Base-by-base conservation (phyloP, 805 yeast genomes). In the Saccharomycopsis sp. region DNA sequence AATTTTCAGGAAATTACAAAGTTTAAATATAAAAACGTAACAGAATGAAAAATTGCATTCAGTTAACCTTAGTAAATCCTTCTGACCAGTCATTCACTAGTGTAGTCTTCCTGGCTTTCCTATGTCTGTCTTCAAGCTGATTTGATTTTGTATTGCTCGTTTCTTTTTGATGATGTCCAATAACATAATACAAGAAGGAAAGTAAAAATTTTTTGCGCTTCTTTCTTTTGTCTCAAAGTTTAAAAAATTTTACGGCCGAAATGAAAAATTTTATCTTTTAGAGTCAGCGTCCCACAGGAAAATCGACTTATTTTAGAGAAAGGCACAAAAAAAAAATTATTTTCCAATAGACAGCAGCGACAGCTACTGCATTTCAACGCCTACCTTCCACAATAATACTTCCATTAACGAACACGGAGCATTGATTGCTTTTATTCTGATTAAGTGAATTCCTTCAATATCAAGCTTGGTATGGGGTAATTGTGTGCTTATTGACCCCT, bases 191-290 rank as follows among this genome's bases (percentile, higher is more conserved):
- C 12, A 29, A 29, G 12, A 29, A 29, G n/a, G 12, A 29, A 29
- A 29, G 5, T 7, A 29, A 29, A 29, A 29, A 7, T 29, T 29
- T 29, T 12, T 12, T 29, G 37, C 37, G 37, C 12, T 29, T 29
- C 37, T 29, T 29, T 29, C n/a, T 29, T 29, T 29, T 29, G 37
- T 29, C 37, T 29, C 37, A 29, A 12, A 29, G 12, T 5, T 4
- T 12, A 18, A 44, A 44, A 44, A 44, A 44, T 44, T 44, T 44
- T 44, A 44, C 48, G 12, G 48, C 48, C 48, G 16, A 44, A 44
- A 44, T 12, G 16, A 44, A 44, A 44, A 44, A 44, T 44, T 44
- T 44, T 44, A 16, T 29, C 37, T 12, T 29, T 29, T 29, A 29
- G 37, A 29, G 37, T 29, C 37, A 7, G 37, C 21, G 48, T 44